phyloP scores from a whole-genome alignment of 2,329 filamentous ascomycete species.

The Leptographium radiaticola region DNA sequence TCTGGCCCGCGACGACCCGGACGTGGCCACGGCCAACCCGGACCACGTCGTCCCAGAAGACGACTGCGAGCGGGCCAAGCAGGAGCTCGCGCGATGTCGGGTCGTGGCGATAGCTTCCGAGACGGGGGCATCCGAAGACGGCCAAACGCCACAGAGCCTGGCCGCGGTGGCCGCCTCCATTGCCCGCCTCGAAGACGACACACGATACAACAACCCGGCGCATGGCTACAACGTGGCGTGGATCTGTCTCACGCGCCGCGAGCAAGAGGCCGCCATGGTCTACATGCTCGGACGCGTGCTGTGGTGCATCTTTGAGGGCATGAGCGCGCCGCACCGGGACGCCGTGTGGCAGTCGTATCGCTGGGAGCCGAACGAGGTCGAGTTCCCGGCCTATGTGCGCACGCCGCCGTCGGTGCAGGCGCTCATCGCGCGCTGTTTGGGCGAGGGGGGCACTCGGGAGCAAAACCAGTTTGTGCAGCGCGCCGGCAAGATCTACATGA shows the following conservation, averaged over 20 bases:
- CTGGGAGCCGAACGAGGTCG: constrained; percentile 36
- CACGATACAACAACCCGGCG: constrained; percentile 32
- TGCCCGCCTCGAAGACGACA: constrained; percentile 7
- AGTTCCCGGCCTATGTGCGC: constrained; percentile 37
- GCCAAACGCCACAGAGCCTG: neutral
- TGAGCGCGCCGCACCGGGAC: constrained; percentile 41
- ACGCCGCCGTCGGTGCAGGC: constrained; percentile 7
- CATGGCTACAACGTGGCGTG: constrained; percentile 43
- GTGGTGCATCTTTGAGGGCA: constrained; percentile 51
- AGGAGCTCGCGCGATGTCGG: constrained; percentile 32
- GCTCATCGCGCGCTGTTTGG: constrained; percentile 10
- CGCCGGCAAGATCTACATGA: constrained; percentile 10
- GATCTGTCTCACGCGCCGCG: constrained; percentile 34
- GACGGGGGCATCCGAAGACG: neutral
- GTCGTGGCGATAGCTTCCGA: neutral
- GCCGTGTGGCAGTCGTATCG: constrained; percentile 47
- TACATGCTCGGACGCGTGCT: constrained; percentile 50
- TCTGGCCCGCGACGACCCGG: constrained; percentile 32
- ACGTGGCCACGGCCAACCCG: constrained; percentile 15
- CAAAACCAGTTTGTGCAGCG: constrained; percentile 9
- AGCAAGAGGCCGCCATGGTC: constrained; percentile 45
- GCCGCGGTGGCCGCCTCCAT: neutral
- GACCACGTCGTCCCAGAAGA: constrained; percentile 21
- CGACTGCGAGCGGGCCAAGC: constrained; percentile 26
- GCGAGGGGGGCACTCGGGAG: constrained; percentile 2